Percentiles rank a stretch among this genome's conserved stretches.
phyloP scores from a whole-genome alignment of 1,139 yeast species.

The Hemisphaericaspora xylofermentans region DNA sequence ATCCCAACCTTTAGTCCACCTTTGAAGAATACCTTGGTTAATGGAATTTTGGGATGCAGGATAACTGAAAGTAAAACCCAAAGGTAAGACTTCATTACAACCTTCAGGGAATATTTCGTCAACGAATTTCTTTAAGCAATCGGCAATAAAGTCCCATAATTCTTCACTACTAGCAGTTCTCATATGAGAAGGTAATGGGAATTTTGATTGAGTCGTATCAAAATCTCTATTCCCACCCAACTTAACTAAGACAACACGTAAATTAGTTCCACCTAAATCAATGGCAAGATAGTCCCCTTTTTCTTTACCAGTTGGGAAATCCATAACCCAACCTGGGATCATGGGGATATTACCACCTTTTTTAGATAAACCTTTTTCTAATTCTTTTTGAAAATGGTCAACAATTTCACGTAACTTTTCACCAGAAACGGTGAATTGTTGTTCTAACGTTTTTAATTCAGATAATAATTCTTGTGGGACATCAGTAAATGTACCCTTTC shows the following conservation, averaged over 20 bases:
- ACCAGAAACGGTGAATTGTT: conserved; percentile 61
- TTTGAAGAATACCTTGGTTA: conserved; percentile 82
- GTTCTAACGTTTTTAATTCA: conserved; percentile 59
- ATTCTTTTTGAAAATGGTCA: conserved; percentile 60
- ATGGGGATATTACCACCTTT: conserved; percentile 86
- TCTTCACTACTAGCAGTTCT: conserved; percentile 78
- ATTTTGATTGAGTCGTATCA: conserved; percentile 82
- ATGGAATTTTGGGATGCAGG: conserved; percentile 87
- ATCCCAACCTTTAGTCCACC: conserved; percentile 99
- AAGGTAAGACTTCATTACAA: conserved; percentile 52
- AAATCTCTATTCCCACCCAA: conserved; percentile 77
- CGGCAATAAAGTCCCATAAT: conserved; percentile 85
- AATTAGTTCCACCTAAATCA: conserved; percentile 94
- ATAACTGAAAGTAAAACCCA: conserved; percentile 94
- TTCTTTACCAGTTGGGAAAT: conserved; percentile 88
- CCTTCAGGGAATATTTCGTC: conserved; percentile 67
- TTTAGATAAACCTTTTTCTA: conserved; percentile 75
- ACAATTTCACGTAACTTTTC: conserved; percentile 64
- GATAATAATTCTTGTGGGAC: conserved; percentile 64
- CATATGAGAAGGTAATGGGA: conserved; percentile 67
- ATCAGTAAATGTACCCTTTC: conserved; percentile 78
- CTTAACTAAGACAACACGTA: conserved; percentile 83
- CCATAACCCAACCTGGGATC: conserved; percentile 97
- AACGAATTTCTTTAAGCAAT: conserved; percentile 64
- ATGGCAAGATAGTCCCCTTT: conserved; percentile 87